Evolutionary conservation across 1,284 basidiomycete species (phyloP).

Genomic region (Mycosarcoma mackinlayi): DNA sequence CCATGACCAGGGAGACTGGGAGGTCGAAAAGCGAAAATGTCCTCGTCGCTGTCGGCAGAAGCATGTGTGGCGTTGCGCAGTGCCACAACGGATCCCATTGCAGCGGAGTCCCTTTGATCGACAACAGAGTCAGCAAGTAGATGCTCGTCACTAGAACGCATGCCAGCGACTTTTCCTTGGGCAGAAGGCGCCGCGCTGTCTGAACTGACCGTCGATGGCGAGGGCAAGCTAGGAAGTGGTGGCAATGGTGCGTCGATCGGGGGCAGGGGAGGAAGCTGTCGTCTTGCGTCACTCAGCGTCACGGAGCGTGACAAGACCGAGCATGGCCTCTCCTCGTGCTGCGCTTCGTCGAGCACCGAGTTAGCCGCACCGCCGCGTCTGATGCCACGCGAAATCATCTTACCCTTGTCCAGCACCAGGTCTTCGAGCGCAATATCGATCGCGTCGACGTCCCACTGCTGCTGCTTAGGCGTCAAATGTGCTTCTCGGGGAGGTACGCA

Average conservation of each 20-base stretch:
- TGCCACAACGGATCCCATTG: slow-evolving; percentile 1
- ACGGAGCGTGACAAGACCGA: not conserved
- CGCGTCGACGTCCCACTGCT: slow-evolving; percentile 47
- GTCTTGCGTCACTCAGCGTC: slow-evolving; percentile 18
- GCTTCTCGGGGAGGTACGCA: slow-evolving; percentile 21
- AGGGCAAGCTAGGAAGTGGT: slow-evolving; percentile 14
- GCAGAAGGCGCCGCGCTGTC: slow-evolving; percentile 2
- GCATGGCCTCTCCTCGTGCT: slow-evolving; percentile 17
- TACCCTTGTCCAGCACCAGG: slow-evolving; percentile 27
- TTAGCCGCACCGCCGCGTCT: slow-evolving; percentile 10
- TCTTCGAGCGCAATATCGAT: slow-evolving; percentile 44
- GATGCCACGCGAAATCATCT: slow-evolving; percentile 4
- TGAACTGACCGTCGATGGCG: not conserved
- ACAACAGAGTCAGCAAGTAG: slow-evolving; percentile 5
- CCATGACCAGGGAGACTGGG: slow-evolving; percentile 24
- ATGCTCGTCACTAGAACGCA: slow-evolving; percentile 20
- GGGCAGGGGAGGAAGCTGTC: slow-evolving; percentile 1
- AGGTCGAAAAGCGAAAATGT: slow-evolving; percentile 38
- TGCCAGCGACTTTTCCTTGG: slow-evolving; percentile 5
- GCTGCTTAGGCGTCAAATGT: slow-evolving; percentile 2
- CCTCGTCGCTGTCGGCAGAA: slow-evolving; percentile 18
- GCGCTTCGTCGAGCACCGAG: slow-evolving; percentile 37
- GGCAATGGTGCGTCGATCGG: slow-evolving; percentile 14
- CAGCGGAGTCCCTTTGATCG: not conserved
- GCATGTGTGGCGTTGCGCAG: not conserved